phyloP scores from a whole-genome alignment of 2,329 filamentous ascomycete genomes.

The Herpotrichia juniperi region DNA sequence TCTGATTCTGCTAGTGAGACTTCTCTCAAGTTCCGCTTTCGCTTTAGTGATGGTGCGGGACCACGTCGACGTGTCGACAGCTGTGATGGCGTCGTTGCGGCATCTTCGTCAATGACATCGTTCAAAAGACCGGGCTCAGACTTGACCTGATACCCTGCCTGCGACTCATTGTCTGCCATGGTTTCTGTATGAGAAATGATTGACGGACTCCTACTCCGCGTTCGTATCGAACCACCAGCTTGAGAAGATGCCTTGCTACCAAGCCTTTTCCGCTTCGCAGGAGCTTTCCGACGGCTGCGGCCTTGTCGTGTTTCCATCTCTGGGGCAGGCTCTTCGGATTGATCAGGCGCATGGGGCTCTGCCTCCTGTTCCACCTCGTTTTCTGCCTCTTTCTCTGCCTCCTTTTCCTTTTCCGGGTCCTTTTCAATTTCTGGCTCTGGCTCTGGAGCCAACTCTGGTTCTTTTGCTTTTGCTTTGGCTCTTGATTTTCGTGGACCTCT shows the following conservation, averaged over 20 bases:
- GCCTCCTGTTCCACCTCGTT: slow-evolving; percentile 20
- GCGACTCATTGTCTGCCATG: slow-evolving; percentile 47
- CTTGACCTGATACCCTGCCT: slow-evolving; percentile 50
- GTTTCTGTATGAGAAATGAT: slow-evolving; percentile 54
- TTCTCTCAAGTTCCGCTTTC: slow-evolving; percentile 48
- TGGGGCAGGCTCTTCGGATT: slow-evolving; percentile 24
- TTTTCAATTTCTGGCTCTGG: slow-evolving; percentile 17
- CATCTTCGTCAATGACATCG: slow-evolving; percentile 47
- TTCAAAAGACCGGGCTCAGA: slow-evolving; percentile 54
- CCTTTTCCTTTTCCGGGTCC: slow-evolving; percentile 28
- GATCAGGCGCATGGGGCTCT: slow-evolving; percentile 16
- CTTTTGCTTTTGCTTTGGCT: slow-evolving; percentile 33
- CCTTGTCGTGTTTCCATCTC: slow-evolving; percentile 38
- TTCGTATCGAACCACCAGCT: slow-evolving; percentile 51
- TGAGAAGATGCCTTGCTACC: slow-evolving; percentile 55
- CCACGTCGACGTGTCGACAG: slow-evolving; percentile 38
- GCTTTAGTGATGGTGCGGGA: slow-evolving; percentile 42
- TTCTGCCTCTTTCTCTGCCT: slow-evolving; percentile 30
- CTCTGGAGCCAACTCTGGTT: slow-evolving; percentile 24
- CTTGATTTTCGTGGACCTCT: slow-evolving; percentile 32
- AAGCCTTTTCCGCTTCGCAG: slow-evolving; percentile 35
- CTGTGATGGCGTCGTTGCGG: slow-evolving; percentile 34
- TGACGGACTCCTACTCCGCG: slow-evolving; percentile 56
- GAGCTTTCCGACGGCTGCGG: slow-evolving; percentile 37
- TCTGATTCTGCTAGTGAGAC: slow-evolving; percentile 39